These are phyloP conservation scores for Delonix regia DNA, from an alignment of 306 rosid genomes.

Conservation along the genomic window DNA sequence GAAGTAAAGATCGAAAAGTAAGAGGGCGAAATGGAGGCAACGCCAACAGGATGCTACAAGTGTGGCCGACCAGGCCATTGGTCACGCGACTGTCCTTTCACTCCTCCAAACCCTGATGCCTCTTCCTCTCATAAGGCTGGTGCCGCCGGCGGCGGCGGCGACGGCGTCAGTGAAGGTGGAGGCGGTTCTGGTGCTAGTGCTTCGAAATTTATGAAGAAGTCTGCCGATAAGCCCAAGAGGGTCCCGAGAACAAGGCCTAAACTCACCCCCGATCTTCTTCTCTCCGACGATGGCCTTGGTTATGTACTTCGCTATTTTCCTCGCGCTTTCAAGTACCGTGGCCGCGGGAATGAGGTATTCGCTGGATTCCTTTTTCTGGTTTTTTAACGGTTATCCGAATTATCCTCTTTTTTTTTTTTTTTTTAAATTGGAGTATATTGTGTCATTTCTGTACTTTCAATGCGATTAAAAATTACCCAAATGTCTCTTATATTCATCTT, in stretches of 20 bases:
- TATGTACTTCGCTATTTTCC: conserved; percentile 95
- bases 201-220: conserved; percentile 7
- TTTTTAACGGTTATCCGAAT: no score
- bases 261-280: conserved; percentile 82
- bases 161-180: background rate
- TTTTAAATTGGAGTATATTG: no score
- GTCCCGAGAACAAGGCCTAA: conserved; percentile 67
- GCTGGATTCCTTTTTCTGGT: background rate
- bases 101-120: conserved; percentile 47
- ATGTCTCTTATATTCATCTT: background rate
- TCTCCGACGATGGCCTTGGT: conserved; percentile 93
- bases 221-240: conserved; percentile 64
- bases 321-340: conserved; percentile 75
- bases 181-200: background rate
- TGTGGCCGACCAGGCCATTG: conserved; percentile 98
- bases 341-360: conserved; percentile 85
- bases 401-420: no score
- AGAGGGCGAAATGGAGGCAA: conserved; percentile 35
- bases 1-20: conserved; percentile 2
- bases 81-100: conserved; percentile 93
- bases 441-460: background rate
- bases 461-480: background rate
- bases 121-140: conserved; percentile 38
- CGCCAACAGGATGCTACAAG: conserved; percentile 93
- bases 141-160: background rate